Base-by-base conservation (phyloP, 352 stramenopile species). In the Poterioochromonas sp. region DNA sequence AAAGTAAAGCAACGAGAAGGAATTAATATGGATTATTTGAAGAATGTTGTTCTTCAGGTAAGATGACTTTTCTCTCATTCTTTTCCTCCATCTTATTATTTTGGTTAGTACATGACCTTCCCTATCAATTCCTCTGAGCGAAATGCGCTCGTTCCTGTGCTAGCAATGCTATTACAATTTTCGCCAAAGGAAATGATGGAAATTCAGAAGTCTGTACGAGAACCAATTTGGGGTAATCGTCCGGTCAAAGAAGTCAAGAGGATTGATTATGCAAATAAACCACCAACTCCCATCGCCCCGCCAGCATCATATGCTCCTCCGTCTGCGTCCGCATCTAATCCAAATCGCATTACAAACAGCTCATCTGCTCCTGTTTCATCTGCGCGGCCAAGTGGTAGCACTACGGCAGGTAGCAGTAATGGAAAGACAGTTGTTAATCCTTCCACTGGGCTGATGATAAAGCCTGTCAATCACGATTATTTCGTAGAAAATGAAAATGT, bases 11-110 rank as follows among this genome's bases (percentile, higher is more conserved):
- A 29, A 37, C 65, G 65, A 54, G 65, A 74, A 22, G 65, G 65
- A 39, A 35, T 74, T 18, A 74, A 74, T 54, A 74, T 74, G 65
- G 65, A 74, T 39, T 74, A 74, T 39, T 34, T 74, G 39, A 74
- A 74, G n/a, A 74, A 74, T 54, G 40, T 74, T 12, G 29, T 74
- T 39, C 22, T 71, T n/a, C 62, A 71, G 53, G 53, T 63, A 34
- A 63, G 5, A 51, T 51, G 18, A 51, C 18, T 20, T 51, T 20
- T 5, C 43, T 20, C 18, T 20, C 5, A 5, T 20, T 51, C n/a
- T 53, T 53, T 20, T 11, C 22, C 44, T 53, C 11, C 11, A 20
- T 11, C 22, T 11, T 20, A 22, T 53, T n/a, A 32, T 63, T 32
- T 34, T 35, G 11, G 39, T 1, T 43, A 69, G 43, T 74, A 74